Evolutionary conservation across 192 early-diverging fungal genomes (phyloP), one percentile per base, ranked within the genome.

Genomic region (Entophlyctis luteolus): DNA sequence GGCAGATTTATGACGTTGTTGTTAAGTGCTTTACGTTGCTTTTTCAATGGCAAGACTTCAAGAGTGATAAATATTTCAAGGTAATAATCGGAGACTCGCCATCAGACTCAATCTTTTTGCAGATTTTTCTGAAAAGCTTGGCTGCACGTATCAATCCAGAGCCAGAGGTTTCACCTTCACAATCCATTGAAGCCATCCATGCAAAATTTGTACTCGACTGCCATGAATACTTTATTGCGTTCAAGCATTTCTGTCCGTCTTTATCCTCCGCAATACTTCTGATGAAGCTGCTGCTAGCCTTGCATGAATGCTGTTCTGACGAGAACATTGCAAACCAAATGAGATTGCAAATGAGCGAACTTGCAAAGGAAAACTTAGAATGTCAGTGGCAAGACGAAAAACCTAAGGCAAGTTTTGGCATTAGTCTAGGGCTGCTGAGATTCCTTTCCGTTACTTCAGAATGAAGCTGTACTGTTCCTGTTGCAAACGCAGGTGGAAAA

Each of bases 141-240:
- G 63, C 63, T 14, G 36, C 52, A 4, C 63, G 63, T 28, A 34
- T 16, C 6, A 66, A 66, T 28, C 63, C 63, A 20, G 63, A 66
- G 12, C 35, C 49, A 4, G 63, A 48, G 16, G 18, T 50, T 20
- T 14, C 23, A 23, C 57, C 37, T 12, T 12, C 55, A 31, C 47
- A 65, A 52, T 28, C 31, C 23, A 31, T 28, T 23, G 27, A 52
- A 35, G 22, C 45, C 8, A 50, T 25, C 18, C 4, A 25, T 14
- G 20, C 55, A 18, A 66, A 66, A 29, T 36, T 42, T 55, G 20
- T 25, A 18, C n/a, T 37, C 10, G 63, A 66, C 36, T 5, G 27
- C 14, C 50, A 54, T 31, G 50, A 66, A 31, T 66, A 66, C 50
- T 66, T 66, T 28, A 23, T 54, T 14, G 63, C 63, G n/a, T 66